Conservation (phyloP, 2,329 filamentous ascomycete species). For the Scedosporium aurantiacum region DNA sequence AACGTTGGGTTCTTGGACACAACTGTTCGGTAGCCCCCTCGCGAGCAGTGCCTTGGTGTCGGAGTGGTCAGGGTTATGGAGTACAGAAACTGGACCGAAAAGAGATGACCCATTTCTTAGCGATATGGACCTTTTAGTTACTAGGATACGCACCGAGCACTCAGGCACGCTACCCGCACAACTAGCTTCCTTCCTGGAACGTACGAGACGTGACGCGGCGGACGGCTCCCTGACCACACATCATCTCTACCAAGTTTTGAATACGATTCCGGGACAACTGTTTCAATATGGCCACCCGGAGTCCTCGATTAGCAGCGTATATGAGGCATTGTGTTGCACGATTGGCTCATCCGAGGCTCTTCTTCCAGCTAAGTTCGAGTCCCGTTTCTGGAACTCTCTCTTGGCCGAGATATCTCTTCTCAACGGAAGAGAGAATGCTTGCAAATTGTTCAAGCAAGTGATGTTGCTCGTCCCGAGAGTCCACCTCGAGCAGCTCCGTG, state of each 20-base stretch:
- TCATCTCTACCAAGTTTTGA: conserved; percentile 7
- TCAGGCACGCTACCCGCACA: conserved; percentile 1
- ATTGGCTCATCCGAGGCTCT: conserved; percentile 6
- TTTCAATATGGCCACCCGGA: not conserved
- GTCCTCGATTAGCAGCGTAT: conserved; percentile 2
- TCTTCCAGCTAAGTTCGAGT: conserved; percentile 2
- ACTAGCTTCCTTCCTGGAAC: not conserved
- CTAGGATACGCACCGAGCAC: not conserved
- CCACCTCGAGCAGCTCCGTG: not conserved
- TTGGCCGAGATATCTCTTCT: conserved; percentile 3
- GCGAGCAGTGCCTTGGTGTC: not conserved
- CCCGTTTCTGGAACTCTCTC: conserved; percentile 8
- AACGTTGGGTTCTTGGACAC: not conserved
- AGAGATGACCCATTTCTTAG: not conserved
- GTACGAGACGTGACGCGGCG: conserved; percentile 5
- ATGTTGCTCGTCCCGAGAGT: conserved; percentile 6
- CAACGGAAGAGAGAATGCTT: conserved; percentile 5
- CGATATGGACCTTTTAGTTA: not conserved
- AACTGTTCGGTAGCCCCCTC: not conserved
- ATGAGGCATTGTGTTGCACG: conserved; percentile 3
- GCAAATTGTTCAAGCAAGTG: conserved; percentile 1
- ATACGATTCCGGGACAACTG: conserved; percentile 3
- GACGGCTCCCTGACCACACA: conserved; percentile 7
- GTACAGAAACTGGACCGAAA: not conserved
- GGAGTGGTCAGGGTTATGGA: not conserved